These are phyloP conservation scores for Eudorina sp. DNA, from an alignment of 139 green algal genomes.

Conservation along the genomic window DNA sequence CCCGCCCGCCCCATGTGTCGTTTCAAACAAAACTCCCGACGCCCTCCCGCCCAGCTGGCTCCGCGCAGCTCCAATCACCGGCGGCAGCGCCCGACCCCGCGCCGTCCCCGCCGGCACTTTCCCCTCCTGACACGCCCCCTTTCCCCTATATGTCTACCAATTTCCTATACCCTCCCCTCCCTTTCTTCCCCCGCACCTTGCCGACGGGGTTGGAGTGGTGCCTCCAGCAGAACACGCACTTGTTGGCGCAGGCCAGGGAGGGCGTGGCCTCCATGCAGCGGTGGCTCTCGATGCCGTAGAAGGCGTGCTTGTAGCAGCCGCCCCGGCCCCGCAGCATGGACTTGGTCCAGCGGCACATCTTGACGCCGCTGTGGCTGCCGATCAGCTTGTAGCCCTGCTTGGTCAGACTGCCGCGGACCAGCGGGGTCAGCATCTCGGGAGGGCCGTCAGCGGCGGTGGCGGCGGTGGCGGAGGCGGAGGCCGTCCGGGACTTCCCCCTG, in stretches of 20 bases:
- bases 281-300: conserved; percentile 90
- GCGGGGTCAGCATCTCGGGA: conserved; percentile 79
- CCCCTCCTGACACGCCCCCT: too few species aligned
- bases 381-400: conserved; percentile 92
- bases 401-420: conserved; percentile 69
- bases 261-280: conserved; percentile 85
- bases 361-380: conserved; percentile 87
- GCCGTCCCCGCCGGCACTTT: too few species aligned
- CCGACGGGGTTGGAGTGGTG: conserved; percentile 65
- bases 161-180: too few species aligned
- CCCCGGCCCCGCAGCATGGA: conserved; percentile 79
- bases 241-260: conserved; percentile 86
- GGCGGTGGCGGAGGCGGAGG: not conserved
- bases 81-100: too few species aligned
- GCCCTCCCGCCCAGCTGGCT: too few species aligned
- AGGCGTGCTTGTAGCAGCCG: conserved; percentile 79
- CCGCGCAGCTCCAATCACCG: too few species aligned
- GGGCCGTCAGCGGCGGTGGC: not conserved
- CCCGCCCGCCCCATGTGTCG: too few species aligned
- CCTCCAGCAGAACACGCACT: conserved; percentile 90
- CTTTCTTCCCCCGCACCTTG: conserved; percentile 42
- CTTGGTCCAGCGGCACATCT: conserved; percentile 89
- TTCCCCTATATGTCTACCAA: too few species aligned
- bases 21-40: too few species aligned
- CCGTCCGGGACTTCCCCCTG: conserved; percentile 2